Evolutionary conservation across 768 basidiomycete species (phyloP).

Genomic region (Agrocybe chaxingu): DNA sequence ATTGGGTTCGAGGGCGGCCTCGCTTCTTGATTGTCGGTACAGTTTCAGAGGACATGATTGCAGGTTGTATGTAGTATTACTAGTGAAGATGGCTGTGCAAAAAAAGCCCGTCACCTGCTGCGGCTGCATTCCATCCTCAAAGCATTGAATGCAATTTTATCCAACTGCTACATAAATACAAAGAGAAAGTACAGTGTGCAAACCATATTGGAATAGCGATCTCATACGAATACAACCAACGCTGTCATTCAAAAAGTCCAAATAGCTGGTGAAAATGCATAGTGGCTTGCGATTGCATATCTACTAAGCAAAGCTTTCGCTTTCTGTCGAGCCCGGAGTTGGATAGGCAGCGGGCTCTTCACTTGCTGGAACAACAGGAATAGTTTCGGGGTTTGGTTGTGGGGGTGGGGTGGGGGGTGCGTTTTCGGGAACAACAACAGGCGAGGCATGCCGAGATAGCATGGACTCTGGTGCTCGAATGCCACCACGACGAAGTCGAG

Average conservation of each 20-base stretch:
- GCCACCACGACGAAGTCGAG: constrained; percentile 66
- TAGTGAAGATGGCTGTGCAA: constrained; percentile 11
- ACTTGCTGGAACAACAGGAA: constrained; percentile 5
- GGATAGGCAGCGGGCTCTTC: constrained; percentile 40
- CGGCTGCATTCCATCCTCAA: not conserved
- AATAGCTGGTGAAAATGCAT: not conserved
- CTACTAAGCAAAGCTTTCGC: constrained; percentile 33
- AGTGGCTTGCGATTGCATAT: constrained; percentile 3
- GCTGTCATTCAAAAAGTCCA: not conserved
- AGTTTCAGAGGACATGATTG: not conserved
- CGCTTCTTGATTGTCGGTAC: constrained; percentile 70
- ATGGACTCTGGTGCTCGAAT: constrained; percentile 63
- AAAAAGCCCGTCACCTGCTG: no score
- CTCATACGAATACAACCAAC: constrained; percentile 7
- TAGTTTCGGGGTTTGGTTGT: constrained; percentile 4
- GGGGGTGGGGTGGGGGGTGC: constrained; percentile 8
- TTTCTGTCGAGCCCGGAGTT: constrained; percentile 46
- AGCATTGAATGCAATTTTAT: not conserved
- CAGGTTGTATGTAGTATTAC: not conserved
- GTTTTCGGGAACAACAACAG: constrained; percentile 12
- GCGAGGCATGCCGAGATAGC: constrained; percentile 45
- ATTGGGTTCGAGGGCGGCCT: constrained; percentile 56
- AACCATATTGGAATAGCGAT: constrained; percentile 12
- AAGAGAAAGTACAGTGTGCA: constrained; percentile 5
- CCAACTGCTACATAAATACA: not conserved